A percentile compares a stretch with the other conserved stretches of the same genome.
Evolutionary conservation across 305 asterid genomes (phyloP).

Genomic region (Stenogyne calaminthoides): DNA sequence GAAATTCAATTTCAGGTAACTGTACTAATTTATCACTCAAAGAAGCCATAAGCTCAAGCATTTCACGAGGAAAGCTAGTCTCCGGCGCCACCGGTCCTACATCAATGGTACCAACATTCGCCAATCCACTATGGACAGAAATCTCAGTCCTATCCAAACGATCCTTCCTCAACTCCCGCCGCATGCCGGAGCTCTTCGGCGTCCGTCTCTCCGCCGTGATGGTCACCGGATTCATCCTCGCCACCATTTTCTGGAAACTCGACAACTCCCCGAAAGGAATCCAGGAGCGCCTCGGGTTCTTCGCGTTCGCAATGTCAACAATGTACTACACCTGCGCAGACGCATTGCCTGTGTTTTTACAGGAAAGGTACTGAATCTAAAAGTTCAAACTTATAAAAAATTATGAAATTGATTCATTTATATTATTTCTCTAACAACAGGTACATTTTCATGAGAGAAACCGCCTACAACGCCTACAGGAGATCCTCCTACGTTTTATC

Average conservation of each 20-base stretch:
- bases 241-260: constrained; percentile 48
- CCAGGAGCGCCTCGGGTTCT: constrained; percentile 47
- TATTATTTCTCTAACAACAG: too few relatives aligned
- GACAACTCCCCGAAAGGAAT: constrained; percentile 49
- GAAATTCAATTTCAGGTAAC: not conserved
- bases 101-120: constrained; percentile 37
- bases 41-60: constrained; percentile 47
- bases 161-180: constrained; percentile 36
- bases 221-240: constrained; percentile 47
- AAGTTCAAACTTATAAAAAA: too few relatives aligned
- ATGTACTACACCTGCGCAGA: constrained; percentile 74
- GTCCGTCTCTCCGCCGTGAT: constrained; percentile 41
- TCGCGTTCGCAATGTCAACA: constrained; percentile 72
- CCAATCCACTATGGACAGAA: constrained; percentile 47
- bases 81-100: constrained; percentile 36
- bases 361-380: constrained; percentile 35
- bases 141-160: constrained; percentile 36
- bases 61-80: constrained; percentile 49
- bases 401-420: too few relatives aligned
- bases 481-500: constrained; percentile 72
- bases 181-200: constrained; percentile 44
- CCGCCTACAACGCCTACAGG: constrained; percentile 66
- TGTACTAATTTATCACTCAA: constrained; percentile 27
- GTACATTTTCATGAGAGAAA: constrained; percentile 65
- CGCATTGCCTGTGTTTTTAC: constrained; percentile 67